phyloP scores from a whole-genome alignment of 257 asterid species.

The Sherardia arvensis region DNA sequence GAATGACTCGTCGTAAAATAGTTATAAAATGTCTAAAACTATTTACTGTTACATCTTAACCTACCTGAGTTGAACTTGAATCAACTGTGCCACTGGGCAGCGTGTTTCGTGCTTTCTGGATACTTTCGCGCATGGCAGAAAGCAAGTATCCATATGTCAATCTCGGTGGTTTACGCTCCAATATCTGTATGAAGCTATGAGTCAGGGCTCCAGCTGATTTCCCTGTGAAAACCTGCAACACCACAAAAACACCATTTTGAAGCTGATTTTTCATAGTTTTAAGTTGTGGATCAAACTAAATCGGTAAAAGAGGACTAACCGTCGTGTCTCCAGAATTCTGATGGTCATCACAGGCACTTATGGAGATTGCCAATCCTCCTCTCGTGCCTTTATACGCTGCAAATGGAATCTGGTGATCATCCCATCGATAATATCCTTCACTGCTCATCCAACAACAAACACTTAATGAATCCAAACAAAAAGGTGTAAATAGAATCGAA shows the following conservation, averaged over 20 bases:
- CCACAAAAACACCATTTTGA: not conserved
- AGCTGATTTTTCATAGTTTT: not conserved
- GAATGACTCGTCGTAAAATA: constrained; percentile 8
- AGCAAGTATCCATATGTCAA: constrained; percentile 55
- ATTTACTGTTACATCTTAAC: not conserved
- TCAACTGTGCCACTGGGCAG: constrained; percentile 16
- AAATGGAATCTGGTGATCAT: constrained; percentile 39
- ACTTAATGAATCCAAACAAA: not conserved
- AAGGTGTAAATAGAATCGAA: not conserved
- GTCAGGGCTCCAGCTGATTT: constrained; percentile 57
- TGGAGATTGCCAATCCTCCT: constrained; percentile 67
- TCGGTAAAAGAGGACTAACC: constrained; percentile 24
- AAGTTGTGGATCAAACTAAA: not conserved
- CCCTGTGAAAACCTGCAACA: constrained; percentile 72
- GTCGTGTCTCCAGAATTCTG: constrained; percentile 74
- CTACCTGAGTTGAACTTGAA: constrained; percentile 37
- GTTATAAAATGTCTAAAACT: not conserved
- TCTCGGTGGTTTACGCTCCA: constrained; percentile 35
- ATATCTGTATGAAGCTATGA: constrained; percentile 48
- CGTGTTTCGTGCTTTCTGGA: constrained; percentile 30
- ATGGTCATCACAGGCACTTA: constrained; percentile 85
- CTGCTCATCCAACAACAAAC: constrained; percentile 23
- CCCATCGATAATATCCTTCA: constrained; percentile 55
- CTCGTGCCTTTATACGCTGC: constrained; percentile 45
- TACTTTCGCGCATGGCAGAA: constrained; percentile 29